Evolutionary conservation across 2,329 filamentous ascomycete species (phyloP).

Genomic region (Thelonectria olida): DNA sequence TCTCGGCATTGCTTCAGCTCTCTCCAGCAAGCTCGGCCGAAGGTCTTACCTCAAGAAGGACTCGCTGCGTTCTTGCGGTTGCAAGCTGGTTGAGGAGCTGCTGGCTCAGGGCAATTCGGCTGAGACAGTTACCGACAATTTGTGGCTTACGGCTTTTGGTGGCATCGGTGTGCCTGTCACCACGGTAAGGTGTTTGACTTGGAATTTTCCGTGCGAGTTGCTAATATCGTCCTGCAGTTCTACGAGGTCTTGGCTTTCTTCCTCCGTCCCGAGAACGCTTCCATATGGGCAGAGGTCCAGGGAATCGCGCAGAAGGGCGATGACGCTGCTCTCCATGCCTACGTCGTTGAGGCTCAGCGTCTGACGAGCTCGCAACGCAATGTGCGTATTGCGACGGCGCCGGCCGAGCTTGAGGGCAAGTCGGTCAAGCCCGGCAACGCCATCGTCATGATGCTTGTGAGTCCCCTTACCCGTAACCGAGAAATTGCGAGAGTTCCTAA

Average conservation of each 20-base stretch:
- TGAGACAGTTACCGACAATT: constrained; percentile 47
- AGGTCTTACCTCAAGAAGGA: constrained; percentile 44
- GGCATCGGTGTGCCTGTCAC: constrained; percentile 52
- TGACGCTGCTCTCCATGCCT: constrained; percentile 45
- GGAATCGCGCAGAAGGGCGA: constrained; percentile 47
- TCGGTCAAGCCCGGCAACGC: constrained; percentile 50
- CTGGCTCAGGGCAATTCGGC: constrained; percentile 43
- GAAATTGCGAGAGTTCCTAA: constrained; percentile 17
- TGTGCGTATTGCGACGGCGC: constrained; percentile 46
- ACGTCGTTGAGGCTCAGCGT: constrained; percentile 53
- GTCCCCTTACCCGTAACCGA: constrained; percentile 9
- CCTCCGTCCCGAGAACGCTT: constrained; percentile 49
- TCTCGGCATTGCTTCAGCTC: constrained; percentile 41
- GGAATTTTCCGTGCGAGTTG: not conserved
- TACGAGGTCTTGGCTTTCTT: constrained; percentile 55
- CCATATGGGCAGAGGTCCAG: constrained; percentile 55
- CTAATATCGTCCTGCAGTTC: constrained; percentile 45
- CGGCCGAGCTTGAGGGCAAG: constrained; percentile 49
- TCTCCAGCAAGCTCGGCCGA: constrained; percentile 41
- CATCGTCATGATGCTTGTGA: constrained; percentile 52
- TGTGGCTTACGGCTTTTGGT: constrained; percentile 53
- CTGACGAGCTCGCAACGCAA: constrained; percentile 52
- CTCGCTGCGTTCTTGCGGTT: constrained; percentile 51
- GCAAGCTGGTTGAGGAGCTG: constrained; percentile 50
- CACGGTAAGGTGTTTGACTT: constrained; percentile 39